Percentiles rank a stretch among this genome's conserved stretches.
Evolutionary conservation across 805 yeast species (phyloP).

Genomic region (Yueomyces sinensis): DNA sequence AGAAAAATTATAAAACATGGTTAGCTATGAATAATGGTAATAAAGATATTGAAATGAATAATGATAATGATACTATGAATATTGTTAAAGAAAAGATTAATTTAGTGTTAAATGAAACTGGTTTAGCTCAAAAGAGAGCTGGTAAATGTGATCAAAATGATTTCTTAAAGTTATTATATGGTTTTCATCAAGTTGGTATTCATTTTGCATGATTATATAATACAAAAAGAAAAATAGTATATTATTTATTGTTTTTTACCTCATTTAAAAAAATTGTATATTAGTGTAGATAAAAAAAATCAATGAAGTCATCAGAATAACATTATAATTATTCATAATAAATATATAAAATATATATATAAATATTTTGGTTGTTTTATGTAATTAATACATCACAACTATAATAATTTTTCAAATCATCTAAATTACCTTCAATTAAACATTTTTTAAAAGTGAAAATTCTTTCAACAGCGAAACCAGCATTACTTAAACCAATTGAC

Average conservation of each 20-base stretch:
- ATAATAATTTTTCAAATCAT: too few species aligned
- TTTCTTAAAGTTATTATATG: constrained; percentile 71
- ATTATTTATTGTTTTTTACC: too few species aligned
- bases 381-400: neutral
- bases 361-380: neutral
- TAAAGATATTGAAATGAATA: constrained; percentile 26
- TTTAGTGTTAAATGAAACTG: constrained; percentile 67
- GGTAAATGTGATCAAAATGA: constrained; percentile 94
- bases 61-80: constrained; percentile 26
- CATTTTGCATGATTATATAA: constrained; percentile 65
- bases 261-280: too few species aligned
- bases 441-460: too few species aligned
- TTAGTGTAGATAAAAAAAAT: too few species aligned
- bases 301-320: too few species aligned
- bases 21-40: constrained; percentile 41
- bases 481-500: too few species aligned
- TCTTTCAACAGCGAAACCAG: too few species aligned
- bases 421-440: too few species aligned
- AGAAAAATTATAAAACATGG: constrained; percentile 74
- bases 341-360: too few species aligned
- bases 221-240: too few species aligned
- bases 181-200: constrained; percentile 93
- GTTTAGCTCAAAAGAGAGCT: constrained; percentile 72
- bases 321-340: too few species aligned
- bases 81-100: constrained; percentile 57